These are phyloP conservation scores for Cadophora luteo-olivacea DNA, from an alignment of 2,329 filamentous ascomycete species.

Conservation along the genomic window DNA sequence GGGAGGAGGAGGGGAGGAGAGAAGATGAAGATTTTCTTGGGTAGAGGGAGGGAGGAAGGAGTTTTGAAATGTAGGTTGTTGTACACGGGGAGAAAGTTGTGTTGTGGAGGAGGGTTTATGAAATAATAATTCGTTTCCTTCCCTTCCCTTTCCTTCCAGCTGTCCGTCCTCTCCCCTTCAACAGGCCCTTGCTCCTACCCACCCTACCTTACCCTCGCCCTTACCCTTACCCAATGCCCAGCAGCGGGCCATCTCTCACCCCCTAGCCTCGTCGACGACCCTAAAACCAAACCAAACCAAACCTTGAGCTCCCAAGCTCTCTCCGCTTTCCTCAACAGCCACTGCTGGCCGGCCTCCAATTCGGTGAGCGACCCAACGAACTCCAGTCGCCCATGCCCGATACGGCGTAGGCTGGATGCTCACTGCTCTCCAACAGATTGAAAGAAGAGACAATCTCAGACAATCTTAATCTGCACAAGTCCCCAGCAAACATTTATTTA, in stretches of 20 bases:
- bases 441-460: background rate
- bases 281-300: background rate
- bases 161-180: background rate
- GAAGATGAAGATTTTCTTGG: constrained; percentile 11
- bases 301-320: constrained; percentile 2
- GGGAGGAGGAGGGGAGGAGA: background rate
- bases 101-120: constrained; percentile 8
- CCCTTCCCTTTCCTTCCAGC: background rate
- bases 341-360: background rate
- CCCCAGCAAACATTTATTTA: constrained; percentile 3
- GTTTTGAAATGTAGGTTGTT: background rate
- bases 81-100: constrained; percentile 1
- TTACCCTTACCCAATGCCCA: no score
- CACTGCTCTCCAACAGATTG: background rate
- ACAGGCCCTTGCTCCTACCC: background rate
- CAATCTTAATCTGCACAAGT: constrained; percentile 3
- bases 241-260: background rate
- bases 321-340: constrained; percentile 27
- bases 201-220: background rate
- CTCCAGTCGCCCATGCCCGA: background rate
- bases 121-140: background rate
- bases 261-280: background rate
- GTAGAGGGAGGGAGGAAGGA: background rate
- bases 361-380: constrained; percentile 17
- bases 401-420: background rate